Evolutionary conservation across 768 basidiomycete genomes (phyloP).

Genomic region (Infundibulicybe gibba): DNA sequence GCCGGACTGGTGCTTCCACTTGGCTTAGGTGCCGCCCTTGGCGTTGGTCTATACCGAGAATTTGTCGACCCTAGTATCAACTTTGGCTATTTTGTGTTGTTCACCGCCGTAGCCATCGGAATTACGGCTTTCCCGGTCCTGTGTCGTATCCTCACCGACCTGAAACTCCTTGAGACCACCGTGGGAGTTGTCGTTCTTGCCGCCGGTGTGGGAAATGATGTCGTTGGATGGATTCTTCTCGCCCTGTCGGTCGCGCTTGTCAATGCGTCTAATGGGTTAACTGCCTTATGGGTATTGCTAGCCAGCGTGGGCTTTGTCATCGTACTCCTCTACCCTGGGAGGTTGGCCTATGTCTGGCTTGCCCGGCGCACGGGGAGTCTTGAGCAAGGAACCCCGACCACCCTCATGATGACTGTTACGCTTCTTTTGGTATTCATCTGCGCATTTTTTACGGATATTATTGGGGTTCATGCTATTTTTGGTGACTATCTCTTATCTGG

Average conservation of each 20-base stretch:
- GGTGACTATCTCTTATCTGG: conserved; percentile 24
- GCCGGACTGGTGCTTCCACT: conserved; percentile 77
- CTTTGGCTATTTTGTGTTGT: conserved; percentile 82
- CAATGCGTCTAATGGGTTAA: conserved; percentile 69
- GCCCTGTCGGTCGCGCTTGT: conserved; percentile 83
- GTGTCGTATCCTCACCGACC: conserved; percentile 80
- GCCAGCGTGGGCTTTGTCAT: conserved; percentile 60
- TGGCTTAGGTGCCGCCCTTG: conserved; percentile 72
- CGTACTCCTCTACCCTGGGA: conserved; percentile 62
- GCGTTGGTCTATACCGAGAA: conserved; percentile 70
- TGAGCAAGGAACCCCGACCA: conserved; percentile 68
- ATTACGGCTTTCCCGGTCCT: conserved; percentile 84
- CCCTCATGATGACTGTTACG: conserved; percentile 76
- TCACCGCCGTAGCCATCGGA: conserved; percentile 78
- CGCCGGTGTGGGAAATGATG: conserved; percentile 78
- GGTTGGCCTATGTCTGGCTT: conserved; percentile 64
- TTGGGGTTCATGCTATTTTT: conserved; percentile 73
- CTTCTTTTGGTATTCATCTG: conserved; percentile 70
- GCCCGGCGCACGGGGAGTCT: conserved; percentile 66
- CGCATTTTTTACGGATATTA: conserved; percentile 85
- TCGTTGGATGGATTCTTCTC: conserved; percentile 80
- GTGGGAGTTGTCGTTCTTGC: conserved; percentile 84
- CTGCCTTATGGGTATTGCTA: conserved; percentile 80
- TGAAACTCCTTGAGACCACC: conserved; percentile 76
- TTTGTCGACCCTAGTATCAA: conserved; percentile 57